phyloP scores from a whole-genome alignment of 345 rosid genomes.

The Hibiscus syriacus region DNA sequence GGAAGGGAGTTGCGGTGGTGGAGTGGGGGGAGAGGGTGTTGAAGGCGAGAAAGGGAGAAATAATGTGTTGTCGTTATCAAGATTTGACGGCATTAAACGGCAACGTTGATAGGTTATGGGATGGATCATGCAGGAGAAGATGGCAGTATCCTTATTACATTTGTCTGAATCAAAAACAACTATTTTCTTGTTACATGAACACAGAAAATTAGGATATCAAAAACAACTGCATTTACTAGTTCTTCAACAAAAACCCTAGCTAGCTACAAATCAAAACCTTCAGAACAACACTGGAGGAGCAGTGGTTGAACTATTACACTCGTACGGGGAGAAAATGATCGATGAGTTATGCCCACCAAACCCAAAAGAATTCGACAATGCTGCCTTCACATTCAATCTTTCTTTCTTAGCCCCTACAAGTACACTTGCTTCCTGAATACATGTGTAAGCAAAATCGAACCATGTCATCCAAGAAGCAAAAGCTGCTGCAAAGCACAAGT shows the following conservation, averaged over 20 bases:
- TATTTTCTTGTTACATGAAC: not conserved
- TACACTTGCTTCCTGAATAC: constrained; percentile 52
- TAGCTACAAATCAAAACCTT: no score
- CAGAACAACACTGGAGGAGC: constrained; percentile 8
- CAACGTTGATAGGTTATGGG: no score
- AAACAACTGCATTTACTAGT: not conserved
- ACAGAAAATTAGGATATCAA: not conserved
- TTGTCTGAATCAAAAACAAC: no score
- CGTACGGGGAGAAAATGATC: constrained; percentile 80
- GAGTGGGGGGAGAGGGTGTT: no score
- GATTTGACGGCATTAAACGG: no score
- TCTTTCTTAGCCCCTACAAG: constrained; percentile 86
- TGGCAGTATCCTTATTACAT: no score
- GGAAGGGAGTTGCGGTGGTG: no score
- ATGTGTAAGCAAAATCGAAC: not conserved
- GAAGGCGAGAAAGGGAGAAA: no score
- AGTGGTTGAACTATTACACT: constrained; percentile 24
- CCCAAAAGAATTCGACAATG: constrained; percentile 85
- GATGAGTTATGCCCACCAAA: constrained; percentile 97
- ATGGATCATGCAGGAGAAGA: no score
- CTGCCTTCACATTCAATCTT: constrained; percentile 71
- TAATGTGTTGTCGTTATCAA: no score
- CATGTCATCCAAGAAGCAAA: not conserved
- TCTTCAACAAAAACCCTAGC: not conserved
- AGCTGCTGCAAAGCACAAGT: no score